Evolutionary conservation across 2,329 filamentous ascomycete genomes (phyloP), one percentile per base, ranked within the genome.

Genomic region (Ophioceras dolichostomum): DNA sequence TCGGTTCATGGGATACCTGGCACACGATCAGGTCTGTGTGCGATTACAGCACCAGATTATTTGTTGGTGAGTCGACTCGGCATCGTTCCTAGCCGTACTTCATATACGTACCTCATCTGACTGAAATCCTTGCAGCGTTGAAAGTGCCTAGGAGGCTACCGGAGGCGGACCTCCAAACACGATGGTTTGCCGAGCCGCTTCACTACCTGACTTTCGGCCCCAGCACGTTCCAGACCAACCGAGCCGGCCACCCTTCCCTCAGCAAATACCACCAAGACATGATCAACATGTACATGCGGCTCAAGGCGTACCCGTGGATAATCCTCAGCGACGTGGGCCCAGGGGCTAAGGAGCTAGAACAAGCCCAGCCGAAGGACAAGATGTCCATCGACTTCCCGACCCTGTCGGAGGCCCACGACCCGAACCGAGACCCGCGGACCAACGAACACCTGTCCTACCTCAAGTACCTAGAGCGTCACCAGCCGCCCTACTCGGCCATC

Each of bases 1-100:
- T 85, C 57, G 79, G 79, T 37, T 71, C 79, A 3, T 98, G 93
- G 93, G 88, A 96, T 58, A 80, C 83, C 1, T 98, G 91, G 91
- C 81, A 98, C 55, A 69, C 80, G 17, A 82, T 98, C 50, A 74
- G 91, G 37, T 80, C 79, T 37, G 67, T 86, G 40, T 95, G 87
- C 70, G 82, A 79, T 61, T 96, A 98, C 60, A 81, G 80, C 57
- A 62, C 71, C 39, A 76, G 86, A 55, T 68, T 98, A 27, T 81
- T 77, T 50, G 76, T 95, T 58, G 84, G 89, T 94, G 79, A 65
- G 85, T 55, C 34, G 31, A 21, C 18, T 10, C n/a, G n/a, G n/a
- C n/a, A n/a, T n/a, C n/a, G n/a, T n/a, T n/a, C n/a, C n/a, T n/a
- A n/a, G n/a, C n/a, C 8, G 3, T 14, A 31, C 6, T 9, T 31